Conservation (phyloP, 108 stramenopile genomes). For the Chaetoceros muelleri region DNA sequence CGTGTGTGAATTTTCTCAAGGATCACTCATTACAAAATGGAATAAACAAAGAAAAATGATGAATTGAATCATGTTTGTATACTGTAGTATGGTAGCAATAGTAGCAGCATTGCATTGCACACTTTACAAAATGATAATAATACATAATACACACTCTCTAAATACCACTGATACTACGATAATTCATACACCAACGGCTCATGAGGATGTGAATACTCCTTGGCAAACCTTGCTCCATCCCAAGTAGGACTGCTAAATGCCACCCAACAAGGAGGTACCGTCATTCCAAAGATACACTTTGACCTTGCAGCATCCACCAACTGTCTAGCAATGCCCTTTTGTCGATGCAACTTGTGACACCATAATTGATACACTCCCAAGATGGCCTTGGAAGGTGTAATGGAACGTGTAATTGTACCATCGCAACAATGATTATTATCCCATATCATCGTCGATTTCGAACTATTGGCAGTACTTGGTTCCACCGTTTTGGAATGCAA, state of each 20-base stretch:
- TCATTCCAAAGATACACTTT: slow-evolving; percentile 58
- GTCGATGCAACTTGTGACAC: slow-evolving; percentile 43
- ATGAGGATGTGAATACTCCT: too few species aligned
- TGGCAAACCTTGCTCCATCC: slow-evolving; percentile 55
- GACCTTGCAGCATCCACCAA: slow-evolving; percentile 45
- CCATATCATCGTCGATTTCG: background rate
- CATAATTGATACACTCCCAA: slow-evolving; percentile 68
- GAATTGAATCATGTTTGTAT: too few species aligned
- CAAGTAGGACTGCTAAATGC: slow-evolving; percentile 80
- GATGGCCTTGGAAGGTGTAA: slow-evolving; percentile 30
- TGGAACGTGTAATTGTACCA: slow-evolving; percentile 13
- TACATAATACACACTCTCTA: too few species aligned
- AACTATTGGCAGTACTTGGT: background rate
- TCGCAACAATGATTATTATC: background rate
- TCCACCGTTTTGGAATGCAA: background rate
- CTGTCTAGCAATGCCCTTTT: slow-evolving; percentile 49
- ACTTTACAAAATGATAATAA: too few species aligned
- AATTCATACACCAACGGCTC: too few species aligned
- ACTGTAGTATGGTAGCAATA: too few species aligned
- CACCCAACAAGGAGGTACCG: slow-evolving; percentile 28
- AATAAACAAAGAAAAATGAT: too few species aligned
- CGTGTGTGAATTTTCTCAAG: too few species aligned
- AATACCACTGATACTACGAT: too few species aligned
- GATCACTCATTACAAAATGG: too few species aligned
- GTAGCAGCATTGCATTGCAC: too few species aligned